phyloP scores from a whole-genome alignment of 257 asterid species.

The Ophiorrhiza pumila region DNA sequence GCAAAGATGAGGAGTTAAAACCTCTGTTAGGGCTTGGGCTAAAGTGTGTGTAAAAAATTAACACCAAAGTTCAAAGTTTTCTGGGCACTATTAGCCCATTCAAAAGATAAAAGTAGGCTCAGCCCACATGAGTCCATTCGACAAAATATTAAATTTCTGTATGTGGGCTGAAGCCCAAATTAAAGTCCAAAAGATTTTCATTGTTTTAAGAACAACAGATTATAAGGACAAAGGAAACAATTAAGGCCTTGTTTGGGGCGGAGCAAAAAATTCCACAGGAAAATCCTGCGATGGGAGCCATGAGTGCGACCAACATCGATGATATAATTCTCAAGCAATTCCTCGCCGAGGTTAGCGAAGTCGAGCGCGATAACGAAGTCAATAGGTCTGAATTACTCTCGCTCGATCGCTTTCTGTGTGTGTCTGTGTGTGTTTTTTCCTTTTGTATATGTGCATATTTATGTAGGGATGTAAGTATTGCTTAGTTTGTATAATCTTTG shows the following conservation, averaged over 20 bases:
- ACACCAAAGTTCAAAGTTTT: too few species aligned
- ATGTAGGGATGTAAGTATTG: neutral
- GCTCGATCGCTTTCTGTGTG: constrained; percentile 1
- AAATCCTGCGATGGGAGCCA: constrained; percentile 53
- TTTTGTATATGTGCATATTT: neutral
- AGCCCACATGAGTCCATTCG: neutral
- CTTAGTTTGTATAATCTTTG: neutral
- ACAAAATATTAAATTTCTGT: too few species aligned
- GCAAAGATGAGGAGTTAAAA: too few species aligned
- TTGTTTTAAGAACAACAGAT: neutral
- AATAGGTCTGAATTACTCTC: constrained; percentile 41
- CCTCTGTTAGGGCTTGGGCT: too few species aligned
- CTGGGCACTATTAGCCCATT: neutral
- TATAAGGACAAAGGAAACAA: neutral
- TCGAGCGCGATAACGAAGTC: constrained; percentile 97
- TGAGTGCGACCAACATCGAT: constrained; percentile 43
- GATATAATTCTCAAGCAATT: constrained; percentile 84
- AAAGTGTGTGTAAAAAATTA: too few species aligned
- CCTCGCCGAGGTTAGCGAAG: constrained; percentile 95
- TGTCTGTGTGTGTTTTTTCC: constrained; percentile 8
- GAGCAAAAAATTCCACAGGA: neutral
- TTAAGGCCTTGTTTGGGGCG: neutral
- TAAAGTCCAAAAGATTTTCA: neutral
- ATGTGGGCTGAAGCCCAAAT: neutral
- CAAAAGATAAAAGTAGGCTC: neutral